Evolutionary conservation across 176 grass and related monocot genomes (phyloP).

Genomic region (Tillandsia leiboldiana): DNA sequence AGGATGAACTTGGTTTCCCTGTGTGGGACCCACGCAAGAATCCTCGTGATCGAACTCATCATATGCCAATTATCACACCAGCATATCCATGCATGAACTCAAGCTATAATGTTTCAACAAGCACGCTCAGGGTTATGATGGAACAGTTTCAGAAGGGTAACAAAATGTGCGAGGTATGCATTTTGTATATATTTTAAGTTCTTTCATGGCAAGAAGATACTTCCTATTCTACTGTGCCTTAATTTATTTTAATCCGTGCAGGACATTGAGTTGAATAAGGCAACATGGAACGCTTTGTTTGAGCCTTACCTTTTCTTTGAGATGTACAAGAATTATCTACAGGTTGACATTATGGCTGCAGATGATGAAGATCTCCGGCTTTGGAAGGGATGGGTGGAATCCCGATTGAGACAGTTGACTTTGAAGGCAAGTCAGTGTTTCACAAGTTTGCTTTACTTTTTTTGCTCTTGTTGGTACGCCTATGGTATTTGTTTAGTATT

Average conservation of each 20-base stretch:
- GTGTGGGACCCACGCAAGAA: slow-evolving; percentile 94
- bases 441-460: not conserved
- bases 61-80: slow-evolving; percentile 97
- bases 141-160: slow-evolving; percentile 85
- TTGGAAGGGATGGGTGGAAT: slow-evolving; percentile 98
- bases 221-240: not conserved
- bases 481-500: not conserved
- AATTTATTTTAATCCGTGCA: slow-evolving; percentile 16
- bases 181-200: not conserved
- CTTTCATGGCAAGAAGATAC: not conserved
- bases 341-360: slow-evolving; percentile 72
- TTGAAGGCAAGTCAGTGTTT: slow-evolving; percentile 46
- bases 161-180: slow-evolving; percentile 66
- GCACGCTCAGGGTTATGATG: slow-evolving; percentile 86
- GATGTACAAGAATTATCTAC: slow-evolving; percentile 92
- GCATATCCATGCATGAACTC: slow-evolving; percentile 99
- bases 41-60: slow-evolving; percentile 68
- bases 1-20: slow-evolving; percentile 80
- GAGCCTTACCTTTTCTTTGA: slow-evolving; percentile 82
- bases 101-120: slow-evolving; percentile 93
- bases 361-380: slow-evolving; percentile 81
- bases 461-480: not conserved
- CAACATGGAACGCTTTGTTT: slow-evolving; percentile 66
- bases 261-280: slow-evolving; percentile 91
- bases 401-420: slow-evolving; percentile 80